A percentile compares a stretch with the other conserved stretches of the same genome.
Evolutionary conservation across 805 yeast genomes (phyloP).

Genomic region (Metschnikowia picachoensis): DNA sequence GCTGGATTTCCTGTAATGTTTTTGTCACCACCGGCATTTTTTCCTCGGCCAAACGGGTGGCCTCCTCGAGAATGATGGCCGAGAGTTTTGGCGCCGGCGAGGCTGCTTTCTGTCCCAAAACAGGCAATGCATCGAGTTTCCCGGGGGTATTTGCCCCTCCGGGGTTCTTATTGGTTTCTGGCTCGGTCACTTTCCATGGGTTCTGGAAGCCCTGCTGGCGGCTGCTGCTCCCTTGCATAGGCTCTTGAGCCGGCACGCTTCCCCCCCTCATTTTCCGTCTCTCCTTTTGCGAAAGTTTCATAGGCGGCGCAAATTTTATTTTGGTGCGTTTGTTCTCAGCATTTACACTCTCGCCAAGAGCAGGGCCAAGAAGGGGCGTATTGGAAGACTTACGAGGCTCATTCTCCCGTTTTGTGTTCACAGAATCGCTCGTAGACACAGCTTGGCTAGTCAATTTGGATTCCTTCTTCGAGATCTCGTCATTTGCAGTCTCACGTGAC

Average conservation of each 20-base stretch:
- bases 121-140: slow-evolving; percentile 16
- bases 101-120: slow-evolving; percentile 17
- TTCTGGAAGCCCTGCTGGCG: slow-evolving; percentile 4
- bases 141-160: neutral
- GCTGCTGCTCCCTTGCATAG: neutral
- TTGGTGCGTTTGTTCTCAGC: slow-evolving; percentile 21
- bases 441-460: neutral
- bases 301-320: slow-evolving; percentile 32
- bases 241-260: neutral
- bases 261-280: slow-evolving; percentile 39
- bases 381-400: neutral
- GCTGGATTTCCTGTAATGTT: slow-evolving; percentile 66
- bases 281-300: slow-evolving; percentile 57
- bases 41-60: slow-evolving; percentile 27
- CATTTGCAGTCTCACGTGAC: neutral
- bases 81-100: slow-evolving; percentile 22
- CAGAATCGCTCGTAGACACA: too few species aligned
- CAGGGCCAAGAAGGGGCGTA: slow-evolving; percentile 2
- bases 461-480: neutral
- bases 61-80: slow-evolving; percentile 47
- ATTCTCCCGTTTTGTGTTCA: too few species aligned
- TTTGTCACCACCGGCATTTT: slow-evolving; percentile 29
- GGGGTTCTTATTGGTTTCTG: neutral
- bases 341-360: slow-evolving; percentile 12
- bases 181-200: slow-evolving; percentile 9